phyloP scores from a whole-genome alignment of 805 yeast species.

The Yamadazyma sp. region DNA sequence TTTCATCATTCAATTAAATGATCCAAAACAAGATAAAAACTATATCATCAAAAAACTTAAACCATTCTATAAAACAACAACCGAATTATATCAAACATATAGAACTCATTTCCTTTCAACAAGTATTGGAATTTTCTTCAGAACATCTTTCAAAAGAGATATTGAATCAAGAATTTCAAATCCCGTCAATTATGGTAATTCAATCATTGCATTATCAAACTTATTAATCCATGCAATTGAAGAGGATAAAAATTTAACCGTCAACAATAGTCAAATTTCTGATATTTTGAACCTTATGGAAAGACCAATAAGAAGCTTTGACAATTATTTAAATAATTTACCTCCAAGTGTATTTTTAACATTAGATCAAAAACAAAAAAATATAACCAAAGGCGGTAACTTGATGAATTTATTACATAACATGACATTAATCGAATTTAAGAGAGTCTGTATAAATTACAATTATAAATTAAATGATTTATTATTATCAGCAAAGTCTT shows the following conservation, averaged over 20 bases:
- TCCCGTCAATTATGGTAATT: slow-evolving; percentile 57
- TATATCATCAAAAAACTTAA: slow-evolving; percentile 11
- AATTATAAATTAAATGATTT: slow-evolving; percentile 64
- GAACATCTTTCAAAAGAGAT: slow-evolving; percentile 45
- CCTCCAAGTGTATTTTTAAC: slow-evolving; percentile 48
- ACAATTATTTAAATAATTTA: slow-evolving; percentile 33
- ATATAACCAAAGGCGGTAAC: slow-evolving; percentile 22
- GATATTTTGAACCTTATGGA: slow-evolving; percentile 61
- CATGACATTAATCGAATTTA: slow-evolving; percentile 59
- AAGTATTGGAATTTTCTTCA: slow-evolving; percentile 30
- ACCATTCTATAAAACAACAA: slow-evolving; percentile 5
- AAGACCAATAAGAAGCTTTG: slow-evolving; percentile 46
- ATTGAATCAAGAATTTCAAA: slow-evolving; percentile 60
- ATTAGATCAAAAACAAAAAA: slow-evolving; percentile 21
- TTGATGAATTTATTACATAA: slow-evolving; percentile 58
- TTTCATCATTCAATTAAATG: slow-evolving; percentile 5
- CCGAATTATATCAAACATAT: slow-evolving; percentile 12
- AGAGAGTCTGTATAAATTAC: slow-evolving; percentile 61
- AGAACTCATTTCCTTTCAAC: slow-evolving; percentile 27
- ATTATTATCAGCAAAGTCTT: slow-evolving; percentile 58
- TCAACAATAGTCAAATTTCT: slow-evolving; percentile 50
- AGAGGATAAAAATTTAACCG: slow-evolving; percentile 58
- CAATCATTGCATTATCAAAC: slow-evolving; percentile 59
- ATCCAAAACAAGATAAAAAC: slow-evolving; percentile 4
- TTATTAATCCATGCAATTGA: slow-evolving; percentile 57